These are phyloP conservation scores for Aspergillus bridgeri DNA, from an alignment of 495 filamentous ascomycete species.

Conservation along the genomic window DNA sequence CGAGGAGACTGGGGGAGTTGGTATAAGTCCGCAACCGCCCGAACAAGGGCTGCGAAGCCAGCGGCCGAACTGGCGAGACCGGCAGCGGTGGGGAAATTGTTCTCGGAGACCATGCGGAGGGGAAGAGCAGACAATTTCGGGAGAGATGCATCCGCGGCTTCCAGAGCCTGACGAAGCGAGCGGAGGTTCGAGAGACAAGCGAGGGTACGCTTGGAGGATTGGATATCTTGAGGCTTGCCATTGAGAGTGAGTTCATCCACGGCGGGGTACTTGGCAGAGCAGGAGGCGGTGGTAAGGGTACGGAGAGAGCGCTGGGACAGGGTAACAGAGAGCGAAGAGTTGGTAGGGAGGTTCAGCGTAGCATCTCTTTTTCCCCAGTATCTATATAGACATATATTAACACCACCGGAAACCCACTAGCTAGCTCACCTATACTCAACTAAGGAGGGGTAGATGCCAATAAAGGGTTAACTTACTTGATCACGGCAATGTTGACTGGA, in stretches of 20 bases:
- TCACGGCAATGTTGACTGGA: conserved; percentile 98
- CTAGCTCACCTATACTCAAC: background rate
- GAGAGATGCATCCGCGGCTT: conserved; percentile 63
- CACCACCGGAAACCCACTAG: conserved; percentile 19
- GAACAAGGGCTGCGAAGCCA: conserved; percentile 90
- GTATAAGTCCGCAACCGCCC: conserved; percentile 90
- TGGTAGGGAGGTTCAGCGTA: conserved; percentile 91
- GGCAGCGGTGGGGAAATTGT: conserved; percentile 99
- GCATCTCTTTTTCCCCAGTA: conserved; percentile 98
- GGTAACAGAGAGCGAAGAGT: conserved; percentile 93
- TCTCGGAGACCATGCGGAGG: conserved; percentile 82
- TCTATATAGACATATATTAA: conserved; percentile 37
- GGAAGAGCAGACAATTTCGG: conserved; percentile 72
- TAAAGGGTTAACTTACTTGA: conserved; percentile 64
- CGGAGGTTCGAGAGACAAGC: conserved; percentile 88
- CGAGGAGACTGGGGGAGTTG: conserved; percentile 70
- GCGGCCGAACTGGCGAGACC: conserved; percentile 90
- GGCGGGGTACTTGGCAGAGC: conserved; percentile 68
- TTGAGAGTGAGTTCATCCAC: conserved; percentile 81
- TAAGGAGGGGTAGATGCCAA: conserved; percentile 16
- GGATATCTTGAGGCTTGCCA: conserved; percentile 72
- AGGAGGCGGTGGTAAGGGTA: conserved; percentile 93
- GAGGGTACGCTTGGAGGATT: conserved; percentile 76
- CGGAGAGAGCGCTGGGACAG: conserved; percentile 91
- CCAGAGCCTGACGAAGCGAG: conserved; percentile 67